Base-by-base conservation (phyloP, 139 green algal genomes). In the Diplosphaera chodatii region DNA sequence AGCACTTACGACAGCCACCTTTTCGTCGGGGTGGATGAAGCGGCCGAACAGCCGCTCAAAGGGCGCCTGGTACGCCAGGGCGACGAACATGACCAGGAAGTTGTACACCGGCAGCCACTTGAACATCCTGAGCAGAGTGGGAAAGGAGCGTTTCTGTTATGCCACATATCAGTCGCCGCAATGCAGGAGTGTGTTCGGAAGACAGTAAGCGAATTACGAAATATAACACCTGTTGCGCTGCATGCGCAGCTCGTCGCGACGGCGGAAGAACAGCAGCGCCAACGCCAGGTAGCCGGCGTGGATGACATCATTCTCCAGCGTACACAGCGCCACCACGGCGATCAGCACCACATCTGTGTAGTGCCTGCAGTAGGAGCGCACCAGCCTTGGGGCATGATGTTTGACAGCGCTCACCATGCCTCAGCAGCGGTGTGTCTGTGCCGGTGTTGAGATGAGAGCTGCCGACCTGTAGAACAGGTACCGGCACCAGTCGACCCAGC, bases 231-330 rank as follows among this genome's bases (percentile, higher is more conserved):
- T 62, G 55, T 75, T 77, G 55, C 70, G 67, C 40, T 63, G 21
- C 29, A 22, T 2, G 2, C 81, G 73, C 68, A 91, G 84, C 27
- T 33, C 69, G 55, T 87, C 66, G 10, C 83, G 69, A 2, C 72
- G 71, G 23, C 89, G 66, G 84, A 95, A 95, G n/a, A 92, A 81
- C 33, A 86, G 69, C 37, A 95, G 81, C 4, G 81, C 81, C 3
- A 91, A 64, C 15, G 88, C 88, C 68, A 95, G 83, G 78, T 95
- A 95, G 10, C 84, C 84, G 15, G 84, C 86, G 64, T 93, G 88
- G 62, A 93, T 82, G 40, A 92, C 70, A 75, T 95, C 89, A 69
- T 87, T 85, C 73, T 93, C 88, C 55, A 89, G 29, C 0, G 84
- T 84, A 67, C 84, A 85, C 48, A 89, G 65, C 21, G 80, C 82